Evolutionary conservation across 2,329 filamentous ascomycete species (phyloP).

Genomic region (Fusarium solani-melongenae): DNA sequence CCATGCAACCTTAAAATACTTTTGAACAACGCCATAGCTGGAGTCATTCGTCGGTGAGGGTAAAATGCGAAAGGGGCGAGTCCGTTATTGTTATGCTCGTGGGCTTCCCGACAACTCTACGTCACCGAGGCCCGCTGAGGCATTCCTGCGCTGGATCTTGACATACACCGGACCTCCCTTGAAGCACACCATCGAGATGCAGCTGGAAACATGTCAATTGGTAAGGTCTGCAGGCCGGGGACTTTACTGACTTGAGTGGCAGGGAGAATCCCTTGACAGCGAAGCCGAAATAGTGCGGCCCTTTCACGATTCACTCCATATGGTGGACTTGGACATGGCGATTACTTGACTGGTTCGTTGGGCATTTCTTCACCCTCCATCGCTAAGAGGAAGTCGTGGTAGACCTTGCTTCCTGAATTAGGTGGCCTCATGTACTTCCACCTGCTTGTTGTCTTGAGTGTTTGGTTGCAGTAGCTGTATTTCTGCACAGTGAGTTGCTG

Average conservation of each 20-base stretch:
- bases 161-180: background rate
- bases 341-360: background rate
- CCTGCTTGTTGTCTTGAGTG: background rate
- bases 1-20: conserved; percentile 34
- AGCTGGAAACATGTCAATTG: conserved; percentile 6
- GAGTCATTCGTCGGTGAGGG: background rate
- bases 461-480: background rate
- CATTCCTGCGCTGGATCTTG: background rate
- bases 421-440: background rate
- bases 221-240: conserved; percentile 31
- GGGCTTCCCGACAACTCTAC: background rate
- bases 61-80: background rate
- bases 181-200: background rate
- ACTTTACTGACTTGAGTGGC: conserved; percentile 25
- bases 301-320: background rate
- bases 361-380: background rate
- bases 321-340: background rate
- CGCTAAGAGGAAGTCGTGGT: background rate
- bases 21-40: conserved; percentile 19
- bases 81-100: background rate
- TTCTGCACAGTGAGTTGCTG: background rate
- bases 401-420: background rate
- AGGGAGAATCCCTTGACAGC: conserved; percentile 10
- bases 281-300: background rate
- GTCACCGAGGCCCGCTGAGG: background rate